These are phyloP conservation scores for Coprinellus aureogranulatus DNA, from an alignment of 768 basidiomycete genomes.

Conservation along the genomic window DNA sequence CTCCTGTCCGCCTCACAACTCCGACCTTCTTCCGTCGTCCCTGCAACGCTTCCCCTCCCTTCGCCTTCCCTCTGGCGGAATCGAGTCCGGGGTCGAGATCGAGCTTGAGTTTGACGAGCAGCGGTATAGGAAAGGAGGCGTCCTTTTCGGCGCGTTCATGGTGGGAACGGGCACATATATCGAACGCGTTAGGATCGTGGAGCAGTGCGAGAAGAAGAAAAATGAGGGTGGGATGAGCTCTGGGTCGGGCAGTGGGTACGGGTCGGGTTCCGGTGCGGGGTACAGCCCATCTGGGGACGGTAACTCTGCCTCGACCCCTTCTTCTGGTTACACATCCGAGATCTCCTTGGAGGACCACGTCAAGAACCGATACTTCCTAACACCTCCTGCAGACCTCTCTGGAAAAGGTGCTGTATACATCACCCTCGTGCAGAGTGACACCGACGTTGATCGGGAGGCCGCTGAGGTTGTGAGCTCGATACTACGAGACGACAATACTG, in stretches of 20 bases:
- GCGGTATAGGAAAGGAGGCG: slow-evolving; percentile 10
- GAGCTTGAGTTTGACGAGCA: slow-evolving; percentile 16
- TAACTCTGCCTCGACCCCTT: no score
- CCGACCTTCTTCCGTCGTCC: slow-evolving; percentile 35
- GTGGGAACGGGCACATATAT: slow-evolving; percentile 5
- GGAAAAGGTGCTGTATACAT: slow-evolving; percentile 49
- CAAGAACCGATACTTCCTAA: background rate
- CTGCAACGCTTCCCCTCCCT: slow-evolving; percentile 25
- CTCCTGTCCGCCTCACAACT: slow-evolving; percentile 52
- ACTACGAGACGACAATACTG: slow-evolving; percentile 44
- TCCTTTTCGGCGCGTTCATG: slow-evolving; percentile 48
- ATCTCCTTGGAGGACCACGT: background rate
- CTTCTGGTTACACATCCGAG: no score
- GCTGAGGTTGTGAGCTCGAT: slow-evolving; percentile 23
- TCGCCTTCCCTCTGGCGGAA: slow-evolving; percentile 13
- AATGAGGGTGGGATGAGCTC: background rate
- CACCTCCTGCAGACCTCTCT: slow-evolving; percentile 21
- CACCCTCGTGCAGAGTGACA: slow-evolving; percentile 35
- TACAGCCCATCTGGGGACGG: no score
- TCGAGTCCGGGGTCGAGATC: slow-evolving; percentile 20
- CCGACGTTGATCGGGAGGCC: slow-evolving; percentile 14
- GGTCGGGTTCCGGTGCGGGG: no score
- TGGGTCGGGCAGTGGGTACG: no score
- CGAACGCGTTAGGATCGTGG: background rate
- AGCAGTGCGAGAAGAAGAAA: background rate